Base-by-base conservation (phyloP, 805 yeast species). In the Schwanniomyces sp. region DNA sequence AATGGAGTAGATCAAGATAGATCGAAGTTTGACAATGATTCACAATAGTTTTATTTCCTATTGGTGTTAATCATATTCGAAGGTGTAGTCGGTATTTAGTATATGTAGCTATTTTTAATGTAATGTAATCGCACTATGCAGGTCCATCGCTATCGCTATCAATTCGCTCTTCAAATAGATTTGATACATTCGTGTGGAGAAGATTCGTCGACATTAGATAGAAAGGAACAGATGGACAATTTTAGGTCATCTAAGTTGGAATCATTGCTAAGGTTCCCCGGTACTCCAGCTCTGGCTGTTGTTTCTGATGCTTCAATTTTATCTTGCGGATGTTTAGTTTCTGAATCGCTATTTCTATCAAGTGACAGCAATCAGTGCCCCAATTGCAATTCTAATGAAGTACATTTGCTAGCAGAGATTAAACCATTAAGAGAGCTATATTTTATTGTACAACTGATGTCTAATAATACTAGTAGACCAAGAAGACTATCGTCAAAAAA, bases 321-420 rank as follows among this genome's bases (percentile, higher is more conserved):
- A n/a, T 56, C 65, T 3, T 73, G 78, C 53, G 77, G 77, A 2
- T 73, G 78, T 53, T 55, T 73, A 26, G 66, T 61, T 2, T 69
- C 75, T 2, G 76, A 72, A 49, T 44, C 58, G 0, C 52, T 41
- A 17, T 72, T 71, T 45, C 17, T 34, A 26, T 41, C 49, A 14
- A 34, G 37, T 17, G 30, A 41, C 10, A 42, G 34, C 28, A 39
- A 34, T 37, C 27, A 25, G 1, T 71, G 76, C 44, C 66, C 65
- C 5, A 55, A 42, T 7, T 70, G 75, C 49, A 39, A 44, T 7
- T 28, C 48, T 1, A 43, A 9, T 3, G 52, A 54, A 11, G 70
- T 59, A 4, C 39, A 48, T 7, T 30, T 71, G 4, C 45, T 73
- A 12, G 53, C 59, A 27, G 64, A 64, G 17, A 53, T 72, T 9